phyloP scores from a whole-genome alignment of 805 yeast genomes.

The Tetrapisispora phaffii region DNA sequence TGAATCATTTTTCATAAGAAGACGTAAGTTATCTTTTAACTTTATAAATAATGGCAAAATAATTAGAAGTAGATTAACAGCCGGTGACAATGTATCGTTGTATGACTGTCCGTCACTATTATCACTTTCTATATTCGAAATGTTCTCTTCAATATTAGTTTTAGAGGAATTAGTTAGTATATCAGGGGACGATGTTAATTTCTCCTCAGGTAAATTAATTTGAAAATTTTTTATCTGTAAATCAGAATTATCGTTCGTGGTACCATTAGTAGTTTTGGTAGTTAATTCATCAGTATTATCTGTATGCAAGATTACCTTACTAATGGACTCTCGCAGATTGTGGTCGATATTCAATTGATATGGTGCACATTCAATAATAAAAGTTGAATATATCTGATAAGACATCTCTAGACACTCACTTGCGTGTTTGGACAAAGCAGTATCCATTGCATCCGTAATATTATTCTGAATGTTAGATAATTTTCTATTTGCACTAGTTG shows the following conservation, averaged over 20 bases:
- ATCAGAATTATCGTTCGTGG: background rate
- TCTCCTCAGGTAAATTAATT: too few species aligned
- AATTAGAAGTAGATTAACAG: constrained; percentile 31
- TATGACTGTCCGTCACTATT: background rate
- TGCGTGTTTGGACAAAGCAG: constrained; percentile 36
- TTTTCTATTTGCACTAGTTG: constrained; percentile 6
- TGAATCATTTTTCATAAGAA: constrained; percentile 64
- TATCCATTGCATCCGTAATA: constrained; percentile 26
- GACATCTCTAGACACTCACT: constrained; percentile 51
- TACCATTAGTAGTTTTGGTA: background rate
- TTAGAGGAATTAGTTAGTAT: too few species aligned
- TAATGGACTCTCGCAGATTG: constrained; percentile 36
- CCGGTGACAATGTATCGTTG: constrained; percentile 8
- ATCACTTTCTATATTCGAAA: background rate
- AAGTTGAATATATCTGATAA: constrained; percentile 56
- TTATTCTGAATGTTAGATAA: constrained; percentile 14
- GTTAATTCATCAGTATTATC: background rate
- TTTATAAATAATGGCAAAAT: constrained; percentile 38
- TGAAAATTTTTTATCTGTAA: background rate
- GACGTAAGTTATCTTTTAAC: constrained; percentile 41
- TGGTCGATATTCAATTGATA: constrained; percentile 62
- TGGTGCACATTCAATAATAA: constrained; percentile 56
- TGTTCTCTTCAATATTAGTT: background rate
- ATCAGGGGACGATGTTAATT: too few species aligned
- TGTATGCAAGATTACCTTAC: constrained; percentile 33